phyloP scores from a whole-genome alignment of 1,284 basidiomycete genomes.

The Pyrrhoderma lamaoense region DNA sequence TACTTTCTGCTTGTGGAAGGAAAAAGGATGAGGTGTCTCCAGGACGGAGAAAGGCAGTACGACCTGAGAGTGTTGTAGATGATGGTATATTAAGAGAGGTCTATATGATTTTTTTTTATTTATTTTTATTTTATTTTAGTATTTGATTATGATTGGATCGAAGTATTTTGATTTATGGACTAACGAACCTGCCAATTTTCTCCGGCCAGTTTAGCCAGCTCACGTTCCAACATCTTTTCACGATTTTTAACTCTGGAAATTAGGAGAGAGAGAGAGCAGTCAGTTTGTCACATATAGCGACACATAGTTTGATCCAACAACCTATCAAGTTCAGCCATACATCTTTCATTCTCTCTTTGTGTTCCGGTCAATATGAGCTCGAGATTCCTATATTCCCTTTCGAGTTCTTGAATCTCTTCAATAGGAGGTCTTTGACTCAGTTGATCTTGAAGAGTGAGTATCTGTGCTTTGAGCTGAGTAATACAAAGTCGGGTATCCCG shows the following conservation, averaged over 20 bases:
- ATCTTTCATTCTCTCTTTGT: constrained; percentile 69
- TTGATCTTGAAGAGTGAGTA: constrained; percentile 54
- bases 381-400: constrained; percentile 63
- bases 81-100: constrained; percentile 15
- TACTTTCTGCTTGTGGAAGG: constrained; percentile 17
- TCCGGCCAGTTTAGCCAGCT: constrained; percentile 58
- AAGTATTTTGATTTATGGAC: neutral
- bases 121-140: too few species aligned
- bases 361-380: constrained; percentile 67
- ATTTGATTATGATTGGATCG: neutral
- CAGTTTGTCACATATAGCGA: neutral
- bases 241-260: constrained; percentile 45
- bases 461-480: constrained; percentile 48
- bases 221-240: constrained; percentile 65
- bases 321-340: constrained; percentile 69
- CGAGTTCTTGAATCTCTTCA: constrained; percentile 52
- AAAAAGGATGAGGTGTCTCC: constrained; percentile 15
- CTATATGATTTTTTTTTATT: too few species aligned
- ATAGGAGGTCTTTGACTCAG: constrained; percentile 56
- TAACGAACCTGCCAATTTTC: constrained; percentile 68
- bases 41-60: constrained; percentile 8
- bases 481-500: neutral
- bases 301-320: constrained; percentile 24
- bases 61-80: constrained; percentile 6
- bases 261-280: neutral